A percentile compares a stretch with the other conserved stretches of the same genome.
These are phyloP conservation scores for Pythium phragmiticola DNA, from an alignment of 352 stramenopile species.

Conservation along the genomic window DNA sequence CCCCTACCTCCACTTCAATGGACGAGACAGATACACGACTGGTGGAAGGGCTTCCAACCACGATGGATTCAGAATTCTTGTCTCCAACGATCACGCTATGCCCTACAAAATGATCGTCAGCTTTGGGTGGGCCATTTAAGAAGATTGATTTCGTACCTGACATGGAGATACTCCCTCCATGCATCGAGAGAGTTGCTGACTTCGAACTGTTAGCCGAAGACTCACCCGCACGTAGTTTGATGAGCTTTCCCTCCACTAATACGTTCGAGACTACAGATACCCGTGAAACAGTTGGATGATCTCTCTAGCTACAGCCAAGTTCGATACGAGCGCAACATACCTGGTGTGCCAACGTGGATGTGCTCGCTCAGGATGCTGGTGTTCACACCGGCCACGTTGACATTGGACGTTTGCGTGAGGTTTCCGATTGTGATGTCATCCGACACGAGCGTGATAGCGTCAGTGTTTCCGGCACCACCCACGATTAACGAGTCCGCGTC, in stretches of 20 bases:
- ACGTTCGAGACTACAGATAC: constrained; percentile 10
- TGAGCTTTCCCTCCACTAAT: neutral
- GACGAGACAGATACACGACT: constrained; percentile 7
- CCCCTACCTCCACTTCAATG: constrained; percentile 2
- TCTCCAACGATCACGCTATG: constrained; percentile 11
- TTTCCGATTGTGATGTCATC: constrained; percentile 24
- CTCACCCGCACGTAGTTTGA: neutral
- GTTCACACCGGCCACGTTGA: constrained; percentile 5
- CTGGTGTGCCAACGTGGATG: constrained; percentile 5
- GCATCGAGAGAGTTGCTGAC: neutral
- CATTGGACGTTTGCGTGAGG: neutral
- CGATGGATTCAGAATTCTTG: constrained; percentile 8
- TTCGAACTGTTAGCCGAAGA: neutral
- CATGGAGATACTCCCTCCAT: constrained; percentile 3
- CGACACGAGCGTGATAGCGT: constrained; percentile 6
- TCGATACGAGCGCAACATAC: neutral
- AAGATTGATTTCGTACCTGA: neutral
- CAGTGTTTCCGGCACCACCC: constrained; percentile 19
- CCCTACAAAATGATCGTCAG: neutral
- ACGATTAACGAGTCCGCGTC: constrained; percentile 20
- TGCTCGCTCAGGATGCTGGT: neutral
- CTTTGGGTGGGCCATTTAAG: neutral
- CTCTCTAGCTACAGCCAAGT: neutral
- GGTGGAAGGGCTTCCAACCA: constrained; percentile 2
- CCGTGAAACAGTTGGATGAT: neutral